Base-by-base conservation (phyloP, 495 filamentous ascomycete genomes). In the Podospora conica region DNA sequence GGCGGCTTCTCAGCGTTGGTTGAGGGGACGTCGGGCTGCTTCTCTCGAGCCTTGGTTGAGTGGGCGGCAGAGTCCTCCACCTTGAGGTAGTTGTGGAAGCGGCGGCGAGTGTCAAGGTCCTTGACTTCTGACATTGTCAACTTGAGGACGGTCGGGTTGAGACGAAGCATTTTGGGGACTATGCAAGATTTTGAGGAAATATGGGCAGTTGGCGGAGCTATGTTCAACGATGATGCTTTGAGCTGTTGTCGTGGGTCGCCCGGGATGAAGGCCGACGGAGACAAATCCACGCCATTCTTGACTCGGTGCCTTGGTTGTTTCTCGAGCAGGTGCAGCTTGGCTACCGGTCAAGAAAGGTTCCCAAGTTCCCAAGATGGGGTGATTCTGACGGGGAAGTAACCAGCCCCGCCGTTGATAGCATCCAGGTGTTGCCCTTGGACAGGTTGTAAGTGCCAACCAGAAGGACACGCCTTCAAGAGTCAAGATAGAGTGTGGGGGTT, bases 81-180 rank as follows among this genome's bases (percentile, higher is more conserved):
- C 54, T 73, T 70, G 64, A 78, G 74, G 68, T 76, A 75, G 31
- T 65, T 78, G 48, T 71, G 71, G 59, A 78, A 78, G 9, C 71
- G 75, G 55, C 77, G 75, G 33, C 81, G 80, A 8, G 73, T 66
- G 18, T 81, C 77, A 22, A 78, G 77, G 54, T 84, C 80, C 68
- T 76, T 75, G 28, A 90, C 69, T 70, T 90, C 87, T 12, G 78
- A 73, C 33, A 82, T 79, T 28, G 80, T 81, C 53, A 89, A 71
- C 9, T 75, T 74, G 69, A 90, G 82, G 33, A 78, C 74, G 0
- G 85, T 86, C 11, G 83, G 81, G 48, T 75, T 72, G 24, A 82
- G 73, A 66, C 86, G 82, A 58, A 90, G 75, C 87, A 89, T 89
- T 62, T 59, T 69, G 71, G 55, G 53, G 21, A 53, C 20, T 21